Percentiles rank a stretch among this genome's conserved stretches.
Conservation (phyloP, 306 rosid species). For the Vigna angularis region DNA sequence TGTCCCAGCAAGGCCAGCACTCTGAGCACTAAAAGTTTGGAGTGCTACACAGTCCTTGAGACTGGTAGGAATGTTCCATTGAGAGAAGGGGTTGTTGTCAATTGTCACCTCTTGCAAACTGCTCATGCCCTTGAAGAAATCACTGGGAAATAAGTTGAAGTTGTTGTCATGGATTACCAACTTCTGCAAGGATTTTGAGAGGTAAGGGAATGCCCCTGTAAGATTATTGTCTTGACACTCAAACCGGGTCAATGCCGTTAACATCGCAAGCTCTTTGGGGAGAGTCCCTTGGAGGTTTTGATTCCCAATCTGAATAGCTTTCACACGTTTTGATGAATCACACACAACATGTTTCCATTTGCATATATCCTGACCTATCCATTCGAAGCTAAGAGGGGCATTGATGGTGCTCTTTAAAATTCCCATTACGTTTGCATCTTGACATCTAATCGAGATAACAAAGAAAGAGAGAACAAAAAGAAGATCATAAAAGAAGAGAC, state of each 20-base stretch:
- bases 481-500: neutral
- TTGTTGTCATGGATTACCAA: constrained; percentile 59
- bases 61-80: constrained; percentile 65
- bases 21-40: constrained; percentile 51
- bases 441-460: constrained; percentile 31
- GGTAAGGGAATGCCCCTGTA: constrained; percentile 67
- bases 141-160: constrained; percentile 58
- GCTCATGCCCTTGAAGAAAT: constrained; percentile 61
- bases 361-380: constrained; percentile 65
- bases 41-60: constrained; percentile 50
- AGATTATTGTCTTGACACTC: constrained; percentile 67
- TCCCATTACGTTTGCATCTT: constrained; percentile 60
- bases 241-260: constrained; percentile 49
- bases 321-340: constrained; percentile 43
- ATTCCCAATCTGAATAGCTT: constrained; percentile 58
- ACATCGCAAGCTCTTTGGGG: constrained; percentile 53
- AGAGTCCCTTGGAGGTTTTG: constrained; percentile 68
- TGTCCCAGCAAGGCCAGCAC: constrained; percentile 52
- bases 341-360: constrained; percentile 58
- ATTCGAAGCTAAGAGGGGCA: constrained; percentile 45
- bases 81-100: constrained; percentile 56
- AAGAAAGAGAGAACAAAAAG: constrained; percentile 2
- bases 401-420: constrained; percentile 49
- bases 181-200: constrained; percentile 44
- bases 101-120: constrained; percentile 49